Conservation (phyloP, 352 stramenopile species). For the Globisporangium parvum region DNA sequence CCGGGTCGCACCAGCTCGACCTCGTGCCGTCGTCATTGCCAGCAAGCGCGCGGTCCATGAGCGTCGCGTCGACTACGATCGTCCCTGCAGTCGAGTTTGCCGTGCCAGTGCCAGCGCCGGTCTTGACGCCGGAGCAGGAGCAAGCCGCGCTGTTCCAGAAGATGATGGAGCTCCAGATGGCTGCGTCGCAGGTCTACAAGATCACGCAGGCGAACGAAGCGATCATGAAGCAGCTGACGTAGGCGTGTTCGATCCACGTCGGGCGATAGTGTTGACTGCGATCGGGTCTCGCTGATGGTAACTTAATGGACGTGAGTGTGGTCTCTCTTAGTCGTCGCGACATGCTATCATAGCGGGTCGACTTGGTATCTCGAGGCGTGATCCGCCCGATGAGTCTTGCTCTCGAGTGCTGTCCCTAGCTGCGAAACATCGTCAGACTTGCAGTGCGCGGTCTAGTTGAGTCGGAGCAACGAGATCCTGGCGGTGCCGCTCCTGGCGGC, state of each 20-base stretch:
- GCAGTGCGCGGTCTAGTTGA: too few relatives aligned
- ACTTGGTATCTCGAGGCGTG: too few relatives aligned
- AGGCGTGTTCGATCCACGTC: not conserved
- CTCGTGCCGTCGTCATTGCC: not conserved
- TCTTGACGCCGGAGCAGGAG: constrained; percentile 2
- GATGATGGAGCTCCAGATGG: constrained; percentile 38
- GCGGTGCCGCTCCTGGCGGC: too few relatives aligned
- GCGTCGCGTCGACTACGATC: not conserved
- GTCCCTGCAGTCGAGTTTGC: not conserved
- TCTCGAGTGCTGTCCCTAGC: too few relatives aligned
- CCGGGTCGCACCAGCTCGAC: constrained; percentile 6
- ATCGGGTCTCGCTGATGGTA: too few relatives aligned
- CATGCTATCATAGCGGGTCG: too few relatives aligned
- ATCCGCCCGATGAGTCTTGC: too few relatives aligned
- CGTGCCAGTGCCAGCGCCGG: not conserved
- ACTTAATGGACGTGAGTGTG: too few relatives aligned
- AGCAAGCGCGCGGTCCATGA: not conserved
- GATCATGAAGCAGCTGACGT: constrained; percentile 24
- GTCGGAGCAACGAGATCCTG: too few relatives aligned
- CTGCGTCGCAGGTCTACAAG: constrained; percentile 28
- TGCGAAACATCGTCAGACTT: too few relatives aligned
- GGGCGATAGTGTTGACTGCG: too few relatives aligned
- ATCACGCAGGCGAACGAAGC: constrained; percentile 42
- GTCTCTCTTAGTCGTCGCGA: too few relatives aligned
- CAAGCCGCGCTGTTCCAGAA: constrained; percentile 16